phyloP scores from a whole-genome alignment of 164 flowering plant species.

The Houttuynia cordata region DNA sequence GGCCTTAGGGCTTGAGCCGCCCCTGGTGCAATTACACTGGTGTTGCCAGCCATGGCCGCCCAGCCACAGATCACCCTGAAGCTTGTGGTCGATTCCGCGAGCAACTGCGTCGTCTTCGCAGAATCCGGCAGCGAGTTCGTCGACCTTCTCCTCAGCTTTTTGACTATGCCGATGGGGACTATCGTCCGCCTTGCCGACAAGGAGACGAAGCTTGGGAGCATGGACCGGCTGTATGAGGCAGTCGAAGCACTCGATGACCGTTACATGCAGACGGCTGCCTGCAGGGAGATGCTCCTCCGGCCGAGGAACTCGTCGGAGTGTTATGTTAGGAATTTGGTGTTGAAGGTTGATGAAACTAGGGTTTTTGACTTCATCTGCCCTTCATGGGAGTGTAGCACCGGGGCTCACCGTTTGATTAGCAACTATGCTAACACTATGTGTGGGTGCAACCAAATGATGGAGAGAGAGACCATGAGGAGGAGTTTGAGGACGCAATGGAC shows the following conservation, averaged over 20 bases:
- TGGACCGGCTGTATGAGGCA: background rate
- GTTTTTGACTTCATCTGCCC: background rate
- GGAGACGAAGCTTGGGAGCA: background rate
- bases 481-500: background rate
- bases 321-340: background rate
- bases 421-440: background rate
- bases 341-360: background rate
- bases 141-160: conserved; percentile 55
- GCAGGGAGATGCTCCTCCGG: background rate
- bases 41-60: background rate
- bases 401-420: background rate
- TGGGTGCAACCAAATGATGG: background rate
- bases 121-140: conserved; percentile 57
- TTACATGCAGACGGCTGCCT: background rate
- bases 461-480: background rate
- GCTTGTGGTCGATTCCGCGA: conserved; percentile 6
- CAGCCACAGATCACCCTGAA: background rate
- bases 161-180: conserved; percentile 1
- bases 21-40: no score
- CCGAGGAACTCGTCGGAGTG: background rate
- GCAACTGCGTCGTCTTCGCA: conserved; percentile 19
- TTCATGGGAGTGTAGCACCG: background rate
- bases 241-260: background rate
- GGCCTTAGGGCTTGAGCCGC: no score
- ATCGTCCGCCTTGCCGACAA: background rate